These are phyloP conservation scores for Sungouiozyma ichnusensis DNA, from an alignment of 805 yeast species.

Conservation along the genomic window DNA sequence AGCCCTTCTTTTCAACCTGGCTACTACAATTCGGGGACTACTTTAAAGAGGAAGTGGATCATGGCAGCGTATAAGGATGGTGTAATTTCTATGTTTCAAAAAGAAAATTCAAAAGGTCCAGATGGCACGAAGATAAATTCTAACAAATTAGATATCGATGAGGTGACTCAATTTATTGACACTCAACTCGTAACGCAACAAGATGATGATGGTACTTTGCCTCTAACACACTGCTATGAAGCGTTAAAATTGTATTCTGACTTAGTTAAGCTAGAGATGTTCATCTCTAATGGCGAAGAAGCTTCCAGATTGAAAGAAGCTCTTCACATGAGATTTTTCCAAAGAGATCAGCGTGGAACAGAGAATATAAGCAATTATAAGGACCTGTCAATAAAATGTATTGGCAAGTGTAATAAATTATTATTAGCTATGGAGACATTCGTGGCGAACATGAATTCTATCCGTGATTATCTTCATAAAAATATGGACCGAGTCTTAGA, in stretches of 20 bases:
- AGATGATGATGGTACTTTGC: background rate
- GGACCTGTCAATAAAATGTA: conserved; percentile 44
- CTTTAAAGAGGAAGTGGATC: too few species aligned
- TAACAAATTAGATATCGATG: conserved; percentile 1
- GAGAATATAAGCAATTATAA: conserved; percentile 20
- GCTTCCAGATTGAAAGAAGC: conserved; percentile 3
- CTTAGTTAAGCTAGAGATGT: conserved; percentile 19
- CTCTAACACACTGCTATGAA: conserved; percentile 18
- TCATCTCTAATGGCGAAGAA: conserved; percentile 6
- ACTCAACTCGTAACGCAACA: background rate
- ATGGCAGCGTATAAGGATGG: conserved; percentile 1
- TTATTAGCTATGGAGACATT: conserved; percentile 13
- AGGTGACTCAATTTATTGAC: background rate
- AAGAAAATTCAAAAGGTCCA: background rate
- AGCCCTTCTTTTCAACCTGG: too few species aligned
- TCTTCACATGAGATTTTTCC: conserved; percentile 1
- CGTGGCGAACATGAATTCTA: conserved; percentile 7
- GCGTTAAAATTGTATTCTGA: conserved; percentile 22
- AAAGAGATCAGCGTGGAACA: background rate
- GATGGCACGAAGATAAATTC: background rate
- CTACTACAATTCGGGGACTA: too few species aligned
- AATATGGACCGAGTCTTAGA: conserved; percentile 36
- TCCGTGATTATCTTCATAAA: conserved; percentile 17
- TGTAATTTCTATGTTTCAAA: conserved; percentile 2
- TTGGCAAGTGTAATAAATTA: conserved; percentile 37